A percentile compares a stretch with the other conserved stretches of the same genome.
These are phyloP conservation scores for Berkeleyomyces basicola DNA, from an alignment of 2,329 filamentous ascomycete genomes.

Conservation along the genomic window DNA sequence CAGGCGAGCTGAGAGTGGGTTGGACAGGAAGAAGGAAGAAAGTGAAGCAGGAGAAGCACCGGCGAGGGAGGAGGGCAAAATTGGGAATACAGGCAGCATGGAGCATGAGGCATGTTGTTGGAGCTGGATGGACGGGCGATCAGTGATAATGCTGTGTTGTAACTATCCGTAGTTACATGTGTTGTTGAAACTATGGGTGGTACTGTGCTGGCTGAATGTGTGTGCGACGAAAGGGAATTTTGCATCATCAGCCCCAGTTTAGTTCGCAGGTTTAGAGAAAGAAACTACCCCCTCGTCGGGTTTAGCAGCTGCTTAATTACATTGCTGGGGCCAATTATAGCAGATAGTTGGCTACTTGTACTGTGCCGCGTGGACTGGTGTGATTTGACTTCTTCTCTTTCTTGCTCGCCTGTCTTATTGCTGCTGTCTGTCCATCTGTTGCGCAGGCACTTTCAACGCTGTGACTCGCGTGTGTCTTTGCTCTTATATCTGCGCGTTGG, in stretches of 20 bases:
- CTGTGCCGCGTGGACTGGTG: not conserved
- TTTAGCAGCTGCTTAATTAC: constrained; percentile 2
- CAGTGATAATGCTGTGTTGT: too few species aligned
- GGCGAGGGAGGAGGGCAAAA: not conserved
- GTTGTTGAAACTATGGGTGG: too few species aligned
- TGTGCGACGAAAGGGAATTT: too few species aligned
- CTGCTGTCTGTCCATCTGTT: not conserved
- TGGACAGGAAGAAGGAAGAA: not conserved
- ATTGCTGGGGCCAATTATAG: not conserved
- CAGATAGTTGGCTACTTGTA: not conserved
- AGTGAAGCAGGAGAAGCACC: not conserved
- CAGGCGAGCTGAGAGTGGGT: not conserved
- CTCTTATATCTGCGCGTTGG: not conserved
- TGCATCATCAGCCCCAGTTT: too few species aligned
- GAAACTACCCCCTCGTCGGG: not conserved
- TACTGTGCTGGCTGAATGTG: too few species aligned
- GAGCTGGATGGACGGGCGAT: not conserved
- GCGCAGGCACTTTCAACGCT: not conserved
- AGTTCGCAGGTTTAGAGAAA: too few species aligned
- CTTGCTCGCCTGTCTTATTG: not conserved
- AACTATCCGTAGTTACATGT: too few species aligned
- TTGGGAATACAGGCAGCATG: not conserved
- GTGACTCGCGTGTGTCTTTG: not conserved
- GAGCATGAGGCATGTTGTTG: not conserved
- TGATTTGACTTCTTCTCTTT: not conserved